Evolutionary conservation across 2,329 filamentous ascomycete genomes (phyloP), one percentile per base, ranked within the genome.

Genomic region (Incumbomyces delicatus): DNA sequence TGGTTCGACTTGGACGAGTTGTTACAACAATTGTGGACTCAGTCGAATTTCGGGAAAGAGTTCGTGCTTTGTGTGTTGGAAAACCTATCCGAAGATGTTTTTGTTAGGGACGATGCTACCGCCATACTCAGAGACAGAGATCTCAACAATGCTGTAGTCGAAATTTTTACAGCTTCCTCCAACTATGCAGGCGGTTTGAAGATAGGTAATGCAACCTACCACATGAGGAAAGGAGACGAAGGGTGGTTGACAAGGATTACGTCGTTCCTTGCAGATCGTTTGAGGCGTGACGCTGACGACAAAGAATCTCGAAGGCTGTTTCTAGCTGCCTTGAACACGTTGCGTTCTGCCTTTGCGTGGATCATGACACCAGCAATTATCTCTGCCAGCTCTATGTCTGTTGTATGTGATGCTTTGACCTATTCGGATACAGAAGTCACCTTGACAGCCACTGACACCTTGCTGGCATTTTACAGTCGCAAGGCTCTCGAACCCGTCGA

Each of bases 1-100:
- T 98, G 94, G 92, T 81, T 85, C 71, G 81, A 94, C 61, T 95
- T 98, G 90, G 94, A 98, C 63, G 70, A 80, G 53, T 75, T 85
- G 60, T 75, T 98, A 46, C 78, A 89, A 37, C 77, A 80, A 58
- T 73, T 96, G 16, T 98, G 92, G 92, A 69, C 72, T 20, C 70
- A 65, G 12, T 70, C 70, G 45, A 62, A 76, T 30, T 72, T 75
- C 39, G 82, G 88, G 63, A 92, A 94, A 65, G 85, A 92, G 61
- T 77, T 96, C 46, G 89, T 95, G 29, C 75, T 98, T 30, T 84
- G 83, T 50, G 78, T 96, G 37, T 74, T 98, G 42, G 92, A 96
- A 68, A 89, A 84, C 14, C 74, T 98, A 30, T 94, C 90, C 2
- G 92, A 96, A 57, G 92, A 96, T 63, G 80, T 95, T 43, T 95